Evolutionary conservation across 106 monocot genomes (phyloP).

Genomic region (Phalaenopsis equestris): DNA sequence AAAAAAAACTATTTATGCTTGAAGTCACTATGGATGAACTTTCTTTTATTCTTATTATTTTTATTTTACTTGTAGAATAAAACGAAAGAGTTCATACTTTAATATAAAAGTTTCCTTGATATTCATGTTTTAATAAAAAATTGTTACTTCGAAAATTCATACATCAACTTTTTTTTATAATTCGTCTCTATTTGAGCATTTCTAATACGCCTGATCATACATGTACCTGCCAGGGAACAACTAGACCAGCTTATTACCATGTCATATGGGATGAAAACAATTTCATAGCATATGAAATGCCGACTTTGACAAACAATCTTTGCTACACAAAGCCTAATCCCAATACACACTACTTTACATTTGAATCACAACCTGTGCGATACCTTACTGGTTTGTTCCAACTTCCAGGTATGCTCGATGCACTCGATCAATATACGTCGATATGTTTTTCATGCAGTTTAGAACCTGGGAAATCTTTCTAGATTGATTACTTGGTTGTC

Average conservation of each 20-base stretch:
- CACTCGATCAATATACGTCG: conserved; percentile 81
- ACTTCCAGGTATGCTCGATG: conserved; percentile 74
- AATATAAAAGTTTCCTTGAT: no score
- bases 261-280: conserved; percentile 76
- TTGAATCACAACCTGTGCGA: not conserved
- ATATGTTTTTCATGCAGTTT: conserved; percentile 23
- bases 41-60: no score
- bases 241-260: conserved; percentile 84
- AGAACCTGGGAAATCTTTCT: not conserved
- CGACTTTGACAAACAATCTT: conserved; percentile 66
- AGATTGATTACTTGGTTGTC: not conserved
- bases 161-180: no score
- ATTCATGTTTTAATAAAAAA: no score
- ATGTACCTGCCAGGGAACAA: conserved; percentile 49
- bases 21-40: no score
- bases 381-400: not conserved
- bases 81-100: no score
- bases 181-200: no score
- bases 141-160: no score
- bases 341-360: not conserved
- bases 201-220: not conserved
- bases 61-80: no score
- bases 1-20: no score
- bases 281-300: conserved; percentile 76
- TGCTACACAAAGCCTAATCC: conserved; percentile 59